Percentiles rank a stretch among this genome's conserved stretches.
Conservation (phyloP, 306 rosid genomes). For the Dryas alaskensis region DNA sequence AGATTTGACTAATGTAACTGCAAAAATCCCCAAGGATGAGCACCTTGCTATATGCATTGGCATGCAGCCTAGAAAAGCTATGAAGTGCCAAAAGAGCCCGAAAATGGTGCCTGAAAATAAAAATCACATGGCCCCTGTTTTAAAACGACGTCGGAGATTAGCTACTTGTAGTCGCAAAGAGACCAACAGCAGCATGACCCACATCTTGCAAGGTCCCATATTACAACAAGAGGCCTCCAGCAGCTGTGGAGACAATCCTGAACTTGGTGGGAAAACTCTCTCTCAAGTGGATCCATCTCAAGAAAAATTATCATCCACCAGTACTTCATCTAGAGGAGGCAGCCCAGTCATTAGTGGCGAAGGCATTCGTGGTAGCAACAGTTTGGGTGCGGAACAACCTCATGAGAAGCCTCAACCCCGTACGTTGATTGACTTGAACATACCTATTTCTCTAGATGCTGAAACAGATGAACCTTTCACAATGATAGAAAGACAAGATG, state of each 20-base stretch:
- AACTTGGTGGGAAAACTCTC: constrained; percentile 26
- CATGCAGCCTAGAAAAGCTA: constrained; percentile 25
- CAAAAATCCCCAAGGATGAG: constrained; percentile 27
- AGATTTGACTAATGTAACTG: constrained; percentile 26
- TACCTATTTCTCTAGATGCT: constrained; percentile 52
- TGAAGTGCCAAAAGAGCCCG: constrained; percentile 34
- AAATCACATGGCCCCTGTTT: constrained; percentile 33
- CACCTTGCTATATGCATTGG: constrained; percentile 25
- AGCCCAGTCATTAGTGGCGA: constrained; percentile 34
- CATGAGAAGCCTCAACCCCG: constrained; percentile 41
- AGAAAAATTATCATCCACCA: constrained; percentile 35
- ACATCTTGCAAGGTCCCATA: constrained; percentile 34
- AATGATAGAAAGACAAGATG: constrained; percentile 32
- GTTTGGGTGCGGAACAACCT: constrained; percentile 36
- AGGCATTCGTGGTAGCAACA: constrained; percentile 28
- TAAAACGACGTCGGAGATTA: constrained; percentile 47
- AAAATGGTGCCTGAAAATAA: constrained; percentile 32
- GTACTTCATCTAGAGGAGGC: constrained; percentile 34
- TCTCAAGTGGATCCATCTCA: constrained; percentile 28
- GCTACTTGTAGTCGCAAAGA: constrained; percentile 43
- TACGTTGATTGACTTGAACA: constrained; percentile 66
- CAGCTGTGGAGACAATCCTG: constrained; percentile 33
- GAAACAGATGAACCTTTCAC: constrained; percentile 47
- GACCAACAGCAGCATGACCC: constrained; percentile 25
- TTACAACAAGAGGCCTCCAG: constrained; percentile 42